A percentile compares a stretch with the other conserved stretches of the same genome.
phyloP scores from a whole-genome alignment of 345 rosid genomes.

The Arabis hirsuta region DNA sequence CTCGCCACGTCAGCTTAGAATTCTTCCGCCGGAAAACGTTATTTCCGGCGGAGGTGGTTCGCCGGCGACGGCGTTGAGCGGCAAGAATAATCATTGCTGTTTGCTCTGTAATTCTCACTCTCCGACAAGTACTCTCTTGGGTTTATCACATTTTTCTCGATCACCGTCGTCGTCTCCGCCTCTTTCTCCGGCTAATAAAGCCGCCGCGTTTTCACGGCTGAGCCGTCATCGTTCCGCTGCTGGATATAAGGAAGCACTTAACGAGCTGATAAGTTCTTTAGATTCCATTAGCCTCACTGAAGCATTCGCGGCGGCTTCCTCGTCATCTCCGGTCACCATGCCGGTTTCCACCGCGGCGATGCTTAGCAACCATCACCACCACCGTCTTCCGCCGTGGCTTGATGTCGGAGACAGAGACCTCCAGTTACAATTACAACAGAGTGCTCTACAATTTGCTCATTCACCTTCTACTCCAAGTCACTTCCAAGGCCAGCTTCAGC shows the following conservation, averaged over 20 bases:
- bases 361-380: conserved; percentile 27
- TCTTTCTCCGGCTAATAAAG: conserved; percentile 59
- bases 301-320: conserved; percentile 19
- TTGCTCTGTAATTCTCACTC: conserved; percentile 56
- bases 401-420: conserved; percentile 48
- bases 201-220: conserved; percentile 30
- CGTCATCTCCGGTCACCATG: conserved; percentile 25
- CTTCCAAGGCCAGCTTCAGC: conserved; percentile 24
- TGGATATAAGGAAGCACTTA: conserved; percentile 53
- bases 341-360: conserved; percentile 40
- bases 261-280: conserved; percentile 60
- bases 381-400: conserved; percentile 52
- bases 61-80: conserved; percentile 25
- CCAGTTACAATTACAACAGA: conserved; percentile 43
- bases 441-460: conserved; percentile 48
- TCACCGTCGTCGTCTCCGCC: conserved; percentile 68
- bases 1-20: conserved; percentile 64
- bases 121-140: conserved; percentile 67
- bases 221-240: conserved; percentile 31
- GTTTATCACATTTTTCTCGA: conserved; percentile 44
- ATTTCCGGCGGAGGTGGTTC: conserved; percentile 9
- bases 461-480: conserved; percentile 61
- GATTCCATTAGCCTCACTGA: conserved; percentile 59
- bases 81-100: conserved; percentile 51
- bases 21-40: conserved; percentile 43